Evolutionary conservation across 345 rosid genomes (phyloP), one percentile per base, ranked within the genome.

Genomic region (Mercurialis annua): DNA sequence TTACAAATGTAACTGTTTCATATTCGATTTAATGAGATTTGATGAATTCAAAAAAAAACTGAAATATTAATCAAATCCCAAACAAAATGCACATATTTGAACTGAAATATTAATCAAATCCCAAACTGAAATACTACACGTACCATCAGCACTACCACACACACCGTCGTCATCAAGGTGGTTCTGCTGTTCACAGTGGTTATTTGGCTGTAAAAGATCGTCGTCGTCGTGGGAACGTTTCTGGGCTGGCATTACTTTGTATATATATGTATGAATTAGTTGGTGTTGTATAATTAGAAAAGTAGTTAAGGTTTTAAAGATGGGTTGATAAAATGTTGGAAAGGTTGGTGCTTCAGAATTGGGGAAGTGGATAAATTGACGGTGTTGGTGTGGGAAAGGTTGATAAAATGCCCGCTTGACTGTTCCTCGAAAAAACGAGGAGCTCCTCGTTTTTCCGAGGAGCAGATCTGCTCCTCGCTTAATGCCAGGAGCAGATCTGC

Each of bases 231-330:
- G 24, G 47, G 74, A 40, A 33, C 74, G 74, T 20, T 71, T 71
- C 68, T 71, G 74, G 63, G 74, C 56, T 63, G 74, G 74, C 74
- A 71, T 71, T 70, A 43, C 63, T 31, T 30, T 47, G n/a, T n/a
- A n/a, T n/a, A n/a, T n/a, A n/a, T n/a, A n/a, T n/a, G n/a, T n/a
- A n/a, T n/a, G n/a, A n/a, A n/a, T n/a, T n/a, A n/a, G n/a, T n/a
- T n/a, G n/a, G n/a, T n/a, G n/a, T n/a, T n/a, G n/a, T n/a, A n/a
- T n/a, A n/a, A n/a, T n/a, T n/a, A n/a, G n/a, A n/a, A n/a, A n/a
- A n/a, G n/a, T n/a, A n/a, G n/a, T n/a, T n/a, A 59, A 18, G 49
- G 18, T 7, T 11, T 6, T 2, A 17, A 48, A 48, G 6, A 17
- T 16, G 21, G 6, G 5, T 0, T 0, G n/a, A 11, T n/a, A 48